Percentiles rank a stretch among this genome's conserved stretches.
phyloP scores from a whole-genome alignment of 495 filamentous ascomycete species.

The Penicillium steckii region DNA sequence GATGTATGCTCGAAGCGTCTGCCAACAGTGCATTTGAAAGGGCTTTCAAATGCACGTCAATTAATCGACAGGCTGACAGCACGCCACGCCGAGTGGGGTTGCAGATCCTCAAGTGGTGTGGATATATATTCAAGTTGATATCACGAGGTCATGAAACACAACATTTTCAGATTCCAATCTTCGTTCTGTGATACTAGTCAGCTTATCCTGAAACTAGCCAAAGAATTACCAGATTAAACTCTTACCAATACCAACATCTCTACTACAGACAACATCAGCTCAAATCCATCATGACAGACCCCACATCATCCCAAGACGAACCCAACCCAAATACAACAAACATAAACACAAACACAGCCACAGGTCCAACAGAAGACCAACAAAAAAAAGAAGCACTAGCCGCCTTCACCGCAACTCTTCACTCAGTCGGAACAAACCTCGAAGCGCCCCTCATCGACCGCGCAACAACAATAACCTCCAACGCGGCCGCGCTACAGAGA shows the following conservation, averaged over 20 bases:
- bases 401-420: constrained; percentile 75
- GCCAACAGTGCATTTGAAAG: too few relatives aligned
- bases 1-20: too few relatives aligned
- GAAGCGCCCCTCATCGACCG: constrained; percentile 70
- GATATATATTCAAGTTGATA: neutral
- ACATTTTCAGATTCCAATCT: too few relatives aligned
- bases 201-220: neutral
- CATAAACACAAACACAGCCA: constrained; percentile 1
- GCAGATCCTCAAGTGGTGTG: constrained; percentile 12
- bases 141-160: too few relatives aligned
- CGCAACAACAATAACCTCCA: constrained; percentile 71
- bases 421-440: constrained; percentile 65
- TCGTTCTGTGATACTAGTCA: too few relatives aligned
- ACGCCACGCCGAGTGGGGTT: constrained; percentile 22
- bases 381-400: constrained; percentile 61
- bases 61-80: constrained; percentile 16
- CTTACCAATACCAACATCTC: too few relatives aligned
- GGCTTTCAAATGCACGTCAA: neutral
- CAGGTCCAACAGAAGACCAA: constrained; percentile 11
- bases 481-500: constrained; percentile 63
- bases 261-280: too few relatives aligned
- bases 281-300: neutral
- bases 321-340: neutral
- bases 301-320: neutral
- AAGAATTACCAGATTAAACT: neutral